These are phyloP conservation scores for Ascochyta viciae-villosae DNA, from an alignment of 2,329 filamentous ascomycete genomes.

Conservation along the genomic window DNA sequence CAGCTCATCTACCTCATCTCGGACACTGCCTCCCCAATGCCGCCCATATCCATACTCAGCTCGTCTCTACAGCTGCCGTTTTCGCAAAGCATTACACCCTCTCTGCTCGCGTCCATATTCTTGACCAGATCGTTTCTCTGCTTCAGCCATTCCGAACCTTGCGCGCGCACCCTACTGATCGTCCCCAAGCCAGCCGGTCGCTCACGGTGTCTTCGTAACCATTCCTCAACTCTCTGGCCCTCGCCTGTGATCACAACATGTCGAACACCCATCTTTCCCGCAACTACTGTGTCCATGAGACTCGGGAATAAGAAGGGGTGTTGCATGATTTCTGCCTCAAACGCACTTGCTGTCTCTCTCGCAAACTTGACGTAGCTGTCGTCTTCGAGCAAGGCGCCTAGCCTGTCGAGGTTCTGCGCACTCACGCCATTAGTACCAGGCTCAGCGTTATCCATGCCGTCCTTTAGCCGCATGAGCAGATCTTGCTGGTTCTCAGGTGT, in stretches of 20 bases:
- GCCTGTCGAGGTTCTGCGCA: slow-evolving; percentile 85
- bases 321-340: slow-evolving; percentile 89
- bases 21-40: slow-evolving; percentile 33
- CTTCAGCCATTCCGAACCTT: slow-evolving; percentile 57
- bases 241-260: slow-evolving; percentile 64
- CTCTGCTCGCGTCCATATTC: slow-evolving; percentile 49
- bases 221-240: slow-evolving; percentile 51
- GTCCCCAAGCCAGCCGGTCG: slow-evolving; percentile 45
- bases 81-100: slow-evolving; percentile 49
- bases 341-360: slow-evolving; percentile 78
- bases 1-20: slow-evolving; percentile 5
- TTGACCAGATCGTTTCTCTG: slow-evolving; percentile 57
- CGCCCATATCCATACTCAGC: slow-evolving; percentile 41
- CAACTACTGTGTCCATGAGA: slow-evolving; percentile 77
- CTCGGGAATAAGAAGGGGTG: slow-evolving; percentile 92
- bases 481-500: slow-evolving; percentile 69
- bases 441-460: slow-evolving; percentile 91
- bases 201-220: slow-evolving; percentile 50
- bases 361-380: slow-evolving; percentile 70
- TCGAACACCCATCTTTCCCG: slow-evolving; percentile 72
- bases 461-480: slow-evolving; percentile 85
- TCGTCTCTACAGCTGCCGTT: slow-evolving; percentile 54
- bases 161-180: slow-evolving; percentile 46
- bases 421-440: slow-evolving; percentile 89
- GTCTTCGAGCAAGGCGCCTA: slow-evolving; percentile 73